phyloP scores from a whole-genome alignment of 2,329 filamentous ascomycete genomes.

The Paecilomyces variotii region DNA sequence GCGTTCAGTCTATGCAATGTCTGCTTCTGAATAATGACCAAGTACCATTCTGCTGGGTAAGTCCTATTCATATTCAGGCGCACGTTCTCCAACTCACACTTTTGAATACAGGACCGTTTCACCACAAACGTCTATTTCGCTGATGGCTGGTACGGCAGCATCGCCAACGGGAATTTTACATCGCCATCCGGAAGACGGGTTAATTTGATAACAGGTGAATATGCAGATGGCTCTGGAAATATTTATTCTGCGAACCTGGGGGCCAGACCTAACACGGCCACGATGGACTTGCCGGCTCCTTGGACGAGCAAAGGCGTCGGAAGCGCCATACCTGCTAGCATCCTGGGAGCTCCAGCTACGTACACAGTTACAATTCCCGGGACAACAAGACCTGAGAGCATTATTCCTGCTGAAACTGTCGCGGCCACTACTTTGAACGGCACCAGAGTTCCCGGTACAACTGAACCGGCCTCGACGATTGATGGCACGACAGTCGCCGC shows the following conservation, averaged over 20 bases:
- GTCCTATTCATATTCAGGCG: too few relatives aligned
- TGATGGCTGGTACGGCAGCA: constrained; percentile 4
- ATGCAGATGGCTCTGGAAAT: neutral
- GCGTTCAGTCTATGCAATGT: neutral
- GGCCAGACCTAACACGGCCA: constrained; percentile 36
- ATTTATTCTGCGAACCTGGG: constrained; percentile 8
- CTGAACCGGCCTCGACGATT: neutral
- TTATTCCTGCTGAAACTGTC: neutral
- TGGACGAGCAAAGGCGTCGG: constrained; percentile 41
- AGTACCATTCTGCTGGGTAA: constrained; percentile 3
- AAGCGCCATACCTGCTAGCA: constrained; percentile 35
- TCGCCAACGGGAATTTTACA: constrained; percentile 2
- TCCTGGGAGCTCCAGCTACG: constrained; percentile 22
- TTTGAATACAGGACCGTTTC: constrained; percentile 1
- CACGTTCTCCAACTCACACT: neutral
- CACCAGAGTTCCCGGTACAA: neutral
- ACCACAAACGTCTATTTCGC: constrained; percentile 2
- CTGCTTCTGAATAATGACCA: neutral
- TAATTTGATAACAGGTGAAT: constrained; percentile 2
- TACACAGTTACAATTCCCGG: neutral
- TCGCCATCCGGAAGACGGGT: neutral
- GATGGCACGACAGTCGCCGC: neutral
- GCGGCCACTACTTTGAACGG: neutral
- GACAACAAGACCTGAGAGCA: neutral
- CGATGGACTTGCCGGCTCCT: constrained; percentile 37